Conservation (phyloP, 1,139 yeast genomes). For the Lodderomyces beijingensis region DNA sequence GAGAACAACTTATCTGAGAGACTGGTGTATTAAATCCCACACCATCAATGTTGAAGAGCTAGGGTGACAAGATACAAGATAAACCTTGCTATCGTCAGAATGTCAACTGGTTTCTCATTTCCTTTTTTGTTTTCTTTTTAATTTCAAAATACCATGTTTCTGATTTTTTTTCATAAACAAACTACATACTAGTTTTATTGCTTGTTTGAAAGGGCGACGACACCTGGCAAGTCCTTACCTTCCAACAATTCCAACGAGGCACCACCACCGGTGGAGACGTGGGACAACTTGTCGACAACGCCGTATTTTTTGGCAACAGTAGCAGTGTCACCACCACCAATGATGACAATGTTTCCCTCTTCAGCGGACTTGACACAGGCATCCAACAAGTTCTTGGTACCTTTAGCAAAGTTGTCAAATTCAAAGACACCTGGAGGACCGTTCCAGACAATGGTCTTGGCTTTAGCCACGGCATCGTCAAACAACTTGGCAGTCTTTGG, state of each 20-base stretch:
- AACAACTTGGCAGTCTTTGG: constrained; percentile 77
- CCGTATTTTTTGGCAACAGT: constrained; percentile 98
- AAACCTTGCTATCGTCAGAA: too few relatives aligned
- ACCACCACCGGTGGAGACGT: constrained; percentile 99
- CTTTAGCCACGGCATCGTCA: constrained; percentile 74
- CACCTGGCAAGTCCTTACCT: constrained; percentile 98
- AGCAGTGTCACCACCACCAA: constrained; percentile 99
- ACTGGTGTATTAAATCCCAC: too few relatives aligned
- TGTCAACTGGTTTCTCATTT: too few relatives aligned
- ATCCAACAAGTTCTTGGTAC: constrained; percentile 85
- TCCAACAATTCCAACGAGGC: constrained; percentile 96
- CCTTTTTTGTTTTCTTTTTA: too few relatives aligned
- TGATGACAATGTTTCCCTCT: constrained; percentile 89
- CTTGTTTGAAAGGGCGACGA: constrained; percentile 78
- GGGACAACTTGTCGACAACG: constrained; percentile 89
- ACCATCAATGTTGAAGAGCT: too few relatives aligned
- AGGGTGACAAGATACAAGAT: too few relatives aligned
- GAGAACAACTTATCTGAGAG: too few relatives aligned
- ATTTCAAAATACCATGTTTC: too few relatives aligned
- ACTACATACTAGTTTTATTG: constrained; percentile 8
- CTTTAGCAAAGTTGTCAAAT: constrained; percentile 82
- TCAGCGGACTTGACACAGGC: constrained; percentile 83
- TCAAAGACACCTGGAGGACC: constrained; percentile 99
- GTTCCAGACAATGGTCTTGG: constrained; percentile 98
- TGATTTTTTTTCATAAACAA: too few relatives aligned